Evolutionary conservation across 2,329 filamentous ascomycete species (phyloP), one percentile per base, ranked within the genome.

Genomic region (Chaetomiaceae sp.): DNA sequence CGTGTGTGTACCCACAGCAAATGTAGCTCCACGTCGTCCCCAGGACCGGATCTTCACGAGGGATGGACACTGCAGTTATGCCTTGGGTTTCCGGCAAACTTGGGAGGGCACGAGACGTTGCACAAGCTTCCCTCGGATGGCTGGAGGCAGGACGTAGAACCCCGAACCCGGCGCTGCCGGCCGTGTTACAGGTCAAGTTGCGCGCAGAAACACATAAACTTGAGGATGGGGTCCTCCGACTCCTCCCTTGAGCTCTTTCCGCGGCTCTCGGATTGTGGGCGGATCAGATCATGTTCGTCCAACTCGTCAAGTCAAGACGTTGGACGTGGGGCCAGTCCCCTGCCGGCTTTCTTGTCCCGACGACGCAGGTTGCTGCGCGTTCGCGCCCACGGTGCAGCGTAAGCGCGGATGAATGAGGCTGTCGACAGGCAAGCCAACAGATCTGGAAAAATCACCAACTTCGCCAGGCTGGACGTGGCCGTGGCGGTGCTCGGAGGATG

Each of bases 401-500:
- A 33, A 45, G 42, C 42, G 33, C 27, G 42, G 42, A 33, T 20
- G 27, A 6, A 45, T 34, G 29, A 15, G 27, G 38, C 23, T 45
- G 1, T 15, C 22, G 4, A 27, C 23, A 27, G 11, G 11, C 6
- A 6, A 3, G 23, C 23, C 6, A 11, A 27, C 23, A 27, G 1
- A 17, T 8, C 17, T 23, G 39, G 22, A 37, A 19, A 6, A 31
- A 14, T 23, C 6, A 14, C 8, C 4, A 14, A 6, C 14, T 7
- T 25, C 14, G 12, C 19, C 15, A 15, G 45, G 9, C 15, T 27
- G 19, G 48, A 51, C 48, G 40, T 23, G 44, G 37, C 44, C 22
- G 51, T 53, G 51, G 44, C 51, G 31, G 37, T 53, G 51, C 48
- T n/a, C 15, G n/a, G 38, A 43, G 39, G 38, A 33, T 45, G 33